These are phyloP conservation scores for Colletotrichum lindemuthianum DNA, from an alignment of 2,329 filamentous ascomycete genomes.

Conservation along the genomic window DNA sequence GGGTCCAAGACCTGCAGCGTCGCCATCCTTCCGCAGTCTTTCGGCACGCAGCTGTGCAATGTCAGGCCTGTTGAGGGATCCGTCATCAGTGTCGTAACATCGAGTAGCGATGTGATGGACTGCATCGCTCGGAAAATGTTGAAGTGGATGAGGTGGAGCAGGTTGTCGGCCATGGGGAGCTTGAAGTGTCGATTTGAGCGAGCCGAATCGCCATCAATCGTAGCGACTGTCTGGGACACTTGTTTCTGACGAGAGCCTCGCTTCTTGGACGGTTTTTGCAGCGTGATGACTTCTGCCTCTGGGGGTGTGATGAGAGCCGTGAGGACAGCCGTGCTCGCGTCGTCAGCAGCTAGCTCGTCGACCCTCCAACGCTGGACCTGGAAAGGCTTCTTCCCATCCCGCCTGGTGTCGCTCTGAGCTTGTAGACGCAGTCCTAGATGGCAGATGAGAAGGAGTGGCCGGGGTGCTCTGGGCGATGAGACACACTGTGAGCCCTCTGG, in stretches of 20 bases:
- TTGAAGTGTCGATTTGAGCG: neutral
- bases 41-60: too few relatives aligned
- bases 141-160: conserved; percentile 28
- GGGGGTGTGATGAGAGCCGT: neutral
- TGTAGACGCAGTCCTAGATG: conserved; percentile 12
- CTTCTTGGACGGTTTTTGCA: too few relatives aligned
- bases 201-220: too few relatives aligned
- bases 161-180: conserved; percentile 17
- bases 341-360: neutral
- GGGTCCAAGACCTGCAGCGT: too few relatives aligned
- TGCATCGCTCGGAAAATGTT: conserved; percentile 31
- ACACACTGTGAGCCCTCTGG: conserved; percentile 33
- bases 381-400: conserved; percentile 12
- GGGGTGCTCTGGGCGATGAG: too few relatives aligned
- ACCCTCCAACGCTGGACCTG: conserved; percentile 28
- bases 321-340: too few relatives aligned
- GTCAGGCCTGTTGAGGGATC: neutral
- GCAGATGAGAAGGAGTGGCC: neutral
- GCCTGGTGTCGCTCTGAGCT: neutral
- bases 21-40: too few relatives aligned
- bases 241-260: neutral
- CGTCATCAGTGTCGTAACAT: conserved; percentile 3
- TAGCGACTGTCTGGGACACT: neutral
- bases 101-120: conserved; percentile 16
- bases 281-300: too few relatives aligned